Conservation (phyloP, 345 rosid species). For the Excoecaria agallocha region DNA sequence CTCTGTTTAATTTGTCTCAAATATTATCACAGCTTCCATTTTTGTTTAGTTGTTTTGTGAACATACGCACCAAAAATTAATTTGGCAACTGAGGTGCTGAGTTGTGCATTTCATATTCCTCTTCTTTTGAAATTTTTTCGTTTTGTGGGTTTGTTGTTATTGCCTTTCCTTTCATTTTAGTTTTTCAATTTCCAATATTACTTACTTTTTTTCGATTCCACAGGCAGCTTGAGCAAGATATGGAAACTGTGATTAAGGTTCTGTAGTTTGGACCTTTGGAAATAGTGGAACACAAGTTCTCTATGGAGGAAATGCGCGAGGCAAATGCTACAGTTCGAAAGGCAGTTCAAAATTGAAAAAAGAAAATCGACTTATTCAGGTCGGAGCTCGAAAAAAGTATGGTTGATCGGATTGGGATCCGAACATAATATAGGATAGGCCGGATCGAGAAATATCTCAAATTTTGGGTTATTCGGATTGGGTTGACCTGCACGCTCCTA, state of each 20-base stretch:
- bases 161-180: not conserved
- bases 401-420: too few species aligned
- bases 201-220: not conserved
- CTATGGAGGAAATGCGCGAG: conserved; percentile 53
- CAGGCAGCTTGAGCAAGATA: conserved; percentile 80
- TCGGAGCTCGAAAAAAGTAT: too few species aligned
- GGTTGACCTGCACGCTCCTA: too few species aligned
- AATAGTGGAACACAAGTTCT: conserved; percentile 80
- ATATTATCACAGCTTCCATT: not conserved
- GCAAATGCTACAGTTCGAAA: conserved; percentile 58
- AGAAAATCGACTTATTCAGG: too few species aligned
- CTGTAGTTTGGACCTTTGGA: conserved; percentile 89
- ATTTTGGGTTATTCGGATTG: too few species aligned
- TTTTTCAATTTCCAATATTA: not conserved
- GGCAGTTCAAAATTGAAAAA: conserved; percentile 76
- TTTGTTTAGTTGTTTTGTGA: not conserved
- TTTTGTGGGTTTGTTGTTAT: not conserved
- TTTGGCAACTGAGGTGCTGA: too few species aligned
- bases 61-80: not conserved
- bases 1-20: not conserved
- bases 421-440: too few species aligned
- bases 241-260: conserved; percentile 76
- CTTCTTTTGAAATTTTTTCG: not conserved
- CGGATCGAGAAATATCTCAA: too few species aligned
- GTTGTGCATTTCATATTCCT: not conserved